Base-by-base conservation (phyloP, 1,139 yeast genomes). In the Lodderomyces elongisporus region DNA sequence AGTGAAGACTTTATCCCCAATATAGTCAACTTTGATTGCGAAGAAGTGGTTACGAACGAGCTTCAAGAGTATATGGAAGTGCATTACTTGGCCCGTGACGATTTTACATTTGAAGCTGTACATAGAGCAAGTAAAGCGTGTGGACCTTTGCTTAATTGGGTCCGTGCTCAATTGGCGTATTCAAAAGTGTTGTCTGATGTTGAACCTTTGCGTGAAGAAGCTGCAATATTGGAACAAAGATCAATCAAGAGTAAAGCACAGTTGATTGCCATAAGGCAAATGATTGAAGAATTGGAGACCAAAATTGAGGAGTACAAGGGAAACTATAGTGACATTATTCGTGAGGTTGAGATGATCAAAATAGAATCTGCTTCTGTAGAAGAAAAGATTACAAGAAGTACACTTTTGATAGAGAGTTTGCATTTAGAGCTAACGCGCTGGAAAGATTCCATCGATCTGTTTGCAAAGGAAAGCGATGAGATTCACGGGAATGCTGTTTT, bases 41-140 rank as follows among this genome's bases (percentile, higher is more conserved):
- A 78, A 41, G 48, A 56, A 4, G 82, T 77, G 45, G 63, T 88
- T 48, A 63, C 79, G 0, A 52, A 62, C 1, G 71, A 66, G n/a
- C 48, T 79, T 20, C 60, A 85, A 28, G 52, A 56, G 3, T 68
- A 58, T 38, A 78, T 85, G 82, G 79, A 77, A 34, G 48, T 56
- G 2, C 66, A 62, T 0, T 91, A 84, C 47, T 58, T 89, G 17
- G 60, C 80, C 0, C 60, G 79, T 35, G 72, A 79, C 0, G 83
- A 76, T 34, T 89, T 73, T 49, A 85, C 74, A 30, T 83, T 62
- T 48, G 91, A 82, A 35, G 60, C 82, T 0, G 96, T 85, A 0
- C 77, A 85, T 48, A 66, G 96, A 33, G 97, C 97, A 3, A 83
- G 95, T 58, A 87, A 85, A 50, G 96, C 97, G 0, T 88, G 96